Percentiles rank a stretch among this genome's conserved stretches.
phyloP scores from a whole-genome alignment of 345 rosid species.

The Eucalyptus marginata region DNA sequence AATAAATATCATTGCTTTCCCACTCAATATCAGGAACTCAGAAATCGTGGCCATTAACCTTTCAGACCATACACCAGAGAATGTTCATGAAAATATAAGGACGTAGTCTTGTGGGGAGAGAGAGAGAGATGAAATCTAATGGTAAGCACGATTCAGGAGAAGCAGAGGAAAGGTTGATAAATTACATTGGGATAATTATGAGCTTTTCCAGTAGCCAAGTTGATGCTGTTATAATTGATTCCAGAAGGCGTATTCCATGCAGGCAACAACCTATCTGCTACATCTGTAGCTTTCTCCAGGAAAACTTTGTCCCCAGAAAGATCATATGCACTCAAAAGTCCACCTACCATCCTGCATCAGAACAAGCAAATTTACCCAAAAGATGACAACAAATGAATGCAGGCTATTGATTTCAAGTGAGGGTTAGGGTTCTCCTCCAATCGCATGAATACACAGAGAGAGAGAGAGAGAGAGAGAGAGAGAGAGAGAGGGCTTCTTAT shows the following conservation, averaged over 20 bases:
- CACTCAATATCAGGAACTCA: background rate
- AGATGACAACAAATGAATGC: background rate
- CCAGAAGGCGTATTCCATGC: conserved; percentile 87
- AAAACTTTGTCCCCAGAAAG: conserved; percentile 84
- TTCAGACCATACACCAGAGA: background rate
- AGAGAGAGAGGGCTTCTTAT: background rate
- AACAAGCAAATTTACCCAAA: background rate
- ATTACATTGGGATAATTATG: conserved; percentile 73
- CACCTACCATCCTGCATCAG: conserved; percentile 74
- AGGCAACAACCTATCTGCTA: conserved; percentile 88
- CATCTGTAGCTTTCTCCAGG: conserved; percentile 84
- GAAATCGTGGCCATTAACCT: background rate
- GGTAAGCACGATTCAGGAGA: background rate
- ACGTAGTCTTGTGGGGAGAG: background rate
- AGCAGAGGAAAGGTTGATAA: background rate
- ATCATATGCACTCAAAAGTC: conserved; percentile 90
- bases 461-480: background rate
- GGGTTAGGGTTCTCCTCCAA: background rate
- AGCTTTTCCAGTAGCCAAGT: conserved; percentile 68
- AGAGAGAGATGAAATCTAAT: background rate
- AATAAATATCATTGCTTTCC: background rate
- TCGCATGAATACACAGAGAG: background rate
- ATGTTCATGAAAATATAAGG: background rate
- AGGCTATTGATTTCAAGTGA: background rate
- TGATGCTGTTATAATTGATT: conserved; percentile 68